These are phyloP conservation scores for Hyphodiscus sp. DNA, from an alignment of 2,329 filamentous ascomycete species.

Conservation along the genomic window DNA sequence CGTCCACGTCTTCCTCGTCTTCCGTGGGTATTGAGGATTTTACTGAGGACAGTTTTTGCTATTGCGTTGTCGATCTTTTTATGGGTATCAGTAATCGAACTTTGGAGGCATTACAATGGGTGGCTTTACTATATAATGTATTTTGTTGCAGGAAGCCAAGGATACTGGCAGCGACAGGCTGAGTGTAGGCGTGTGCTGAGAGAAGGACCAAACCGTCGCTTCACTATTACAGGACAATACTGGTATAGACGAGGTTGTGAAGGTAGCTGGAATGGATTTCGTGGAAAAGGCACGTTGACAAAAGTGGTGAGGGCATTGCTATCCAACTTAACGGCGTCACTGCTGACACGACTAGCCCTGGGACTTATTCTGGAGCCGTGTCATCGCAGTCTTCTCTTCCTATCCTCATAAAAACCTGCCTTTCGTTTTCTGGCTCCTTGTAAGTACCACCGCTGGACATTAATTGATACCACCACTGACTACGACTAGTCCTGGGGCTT, in stretches of 20 bases:
- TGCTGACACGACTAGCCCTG: background rate
- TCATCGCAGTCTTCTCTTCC: background rate
- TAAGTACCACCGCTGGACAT: background rate
- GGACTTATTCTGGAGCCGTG: background rate
- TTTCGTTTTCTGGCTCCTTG: background rate
- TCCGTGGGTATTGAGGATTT: background rate
- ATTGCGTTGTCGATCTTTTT: background rate
- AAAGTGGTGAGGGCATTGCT: background rate
- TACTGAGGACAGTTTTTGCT: background rate
- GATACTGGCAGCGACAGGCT: background rate
- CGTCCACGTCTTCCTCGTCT: too few relatives aligned
- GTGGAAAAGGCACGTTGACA: background rate
- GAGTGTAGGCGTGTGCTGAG: background rate
- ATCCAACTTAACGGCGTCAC: background rate
- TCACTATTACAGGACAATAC: background rate
- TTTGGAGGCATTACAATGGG: background rate
- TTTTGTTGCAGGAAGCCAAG: background rate
- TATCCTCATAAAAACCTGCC: background rate
- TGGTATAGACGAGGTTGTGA: background rate
- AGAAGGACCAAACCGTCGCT: background rate
- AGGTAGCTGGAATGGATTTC: background rate
- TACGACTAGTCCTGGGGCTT: background rate
- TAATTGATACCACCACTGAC: background rate
- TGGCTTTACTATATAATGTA: background rate
- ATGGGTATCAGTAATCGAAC: background rate